Base-by-base conservation (phyloP, 345 rosid genomes). In the Eucalyptus cloeziana region DNA sequence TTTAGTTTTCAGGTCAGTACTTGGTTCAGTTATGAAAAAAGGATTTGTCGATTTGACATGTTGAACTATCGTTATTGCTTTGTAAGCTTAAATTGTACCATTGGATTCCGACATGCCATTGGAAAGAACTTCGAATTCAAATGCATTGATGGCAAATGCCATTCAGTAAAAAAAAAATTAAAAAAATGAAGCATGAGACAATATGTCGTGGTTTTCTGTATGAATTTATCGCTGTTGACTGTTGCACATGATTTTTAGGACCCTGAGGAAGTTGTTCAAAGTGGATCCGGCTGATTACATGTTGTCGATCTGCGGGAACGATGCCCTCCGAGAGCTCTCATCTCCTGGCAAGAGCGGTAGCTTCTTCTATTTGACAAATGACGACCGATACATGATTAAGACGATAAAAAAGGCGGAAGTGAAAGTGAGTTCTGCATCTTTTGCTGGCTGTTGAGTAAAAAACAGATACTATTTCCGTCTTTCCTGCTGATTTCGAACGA, bases 271-370 rank as follows among this genome's bases (percentile, higher is more conserved):
- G 91, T 79, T 96, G 92, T 97, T 97, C 93, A 96, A 96, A 91
- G 99, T 97, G 37, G 99, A 97, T 87, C 94, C 99, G 50, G 99
- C 99, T 30, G 99, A 97, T 92, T 97, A 97, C 92, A 97, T 97
- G 99, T 12, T 96, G 86, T 97, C 99, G 1, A 95, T 97, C 13
- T 97, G 99, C 87, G 99, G 99, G 85, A 93, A 97, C 54, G 96
- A 97, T 88, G 99, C 99, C 13, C 99, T 97, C 37, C 92, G 99
- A 30, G 99, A 97, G 89, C 97, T 96, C 80, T 97, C 99, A 13
- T 97, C 99, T 50, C 99, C 99, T 58, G 99, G 99, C 76, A 97
- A 97, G 95, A 97, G 99, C 89, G 99, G 99, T 52, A 97, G 99
- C 91, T 97, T 97, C 86, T 97, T 97, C 86, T 97, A 97, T 91